phyloP scores from a whole-genome alignment of 352 stramenopile genomes.

The Phytophthora pisi region DNA sequence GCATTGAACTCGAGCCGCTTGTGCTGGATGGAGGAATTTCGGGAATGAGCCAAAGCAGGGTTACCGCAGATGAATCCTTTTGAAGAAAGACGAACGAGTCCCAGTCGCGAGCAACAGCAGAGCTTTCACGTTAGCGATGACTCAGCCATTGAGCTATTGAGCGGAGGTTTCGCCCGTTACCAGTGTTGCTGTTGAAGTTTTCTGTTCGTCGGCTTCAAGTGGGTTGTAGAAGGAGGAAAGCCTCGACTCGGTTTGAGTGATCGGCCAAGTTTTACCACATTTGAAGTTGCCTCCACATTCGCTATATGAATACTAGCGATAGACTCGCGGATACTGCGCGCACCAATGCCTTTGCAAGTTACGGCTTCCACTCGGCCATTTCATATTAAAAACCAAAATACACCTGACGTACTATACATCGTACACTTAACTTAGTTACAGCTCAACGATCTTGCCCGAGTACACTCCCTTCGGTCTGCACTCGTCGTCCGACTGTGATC shows the following conservation, averaged over 20 bases:
- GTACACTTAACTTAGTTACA: slow-evolving; percentile 8
- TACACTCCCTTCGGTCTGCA: slow-evolving; percentile 8
- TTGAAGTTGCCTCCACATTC: too few relatives aligned
- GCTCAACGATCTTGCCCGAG: slow-evolving; percentile 27
- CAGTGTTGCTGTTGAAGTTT: slow-evolving; percentile 1
- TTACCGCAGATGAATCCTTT: too few relatives aligned
- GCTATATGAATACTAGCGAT: too few relatives aligned
- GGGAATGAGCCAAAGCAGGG: too few relatives aligned
- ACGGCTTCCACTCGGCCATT: slow-evolving; percentile 12
- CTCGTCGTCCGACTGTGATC: slow-evolving; percentile 1
- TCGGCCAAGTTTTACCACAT: too few relatives aligned
- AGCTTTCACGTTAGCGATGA: slow-evolving; percentile 6
- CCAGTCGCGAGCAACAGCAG: slow-evolving; percentile 13
- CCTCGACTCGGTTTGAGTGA: not conserved
- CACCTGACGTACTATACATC: not conserved
- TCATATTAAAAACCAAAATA: slow-evolving; percentile 19
- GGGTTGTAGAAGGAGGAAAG: too few relatives aligned
- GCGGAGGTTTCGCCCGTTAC: slow-evolving; percentile 10
- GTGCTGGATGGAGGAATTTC: too few relatives aligned
- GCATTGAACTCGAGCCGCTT: not conserved
- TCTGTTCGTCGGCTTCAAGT: slow-evolving; percentile 9
- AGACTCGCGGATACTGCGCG: too few relatives aligned
- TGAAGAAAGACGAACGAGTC: slow-evolving; percentile 10
- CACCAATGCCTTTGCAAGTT: not conserved
- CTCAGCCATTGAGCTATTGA: slow-evolving; percentile 4